Evolutionary conservation across 306 rosid species (phyloP).

Genomic region (Fagus sylvatica): DNA sequence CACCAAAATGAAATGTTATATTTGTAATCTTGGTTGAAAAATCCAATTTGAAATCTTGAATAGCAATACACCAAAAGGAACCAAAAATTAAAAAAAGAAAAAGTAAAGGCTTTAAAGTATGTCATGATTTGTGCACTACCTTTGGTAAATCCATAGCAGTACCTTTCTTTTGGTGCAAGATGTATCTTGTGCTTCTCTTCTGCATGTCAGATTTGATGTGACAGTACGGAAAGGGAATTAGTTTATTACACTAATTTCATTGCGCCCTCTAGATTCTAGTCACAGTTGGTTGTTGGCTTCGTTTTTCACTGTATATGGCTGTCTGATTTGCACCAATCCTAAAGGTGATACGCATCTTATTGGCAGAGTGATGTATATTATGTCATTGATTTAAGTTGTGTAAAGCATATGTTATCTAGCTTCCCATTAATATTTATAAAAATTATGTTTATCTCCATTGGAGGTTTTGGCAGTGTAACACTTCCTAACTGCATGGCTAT

Average conservation of each 20-base stretch:
- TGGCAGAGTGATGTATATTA: neutral
- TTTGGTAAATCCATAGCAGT: neutral
- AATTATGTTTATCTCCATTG: neutral
- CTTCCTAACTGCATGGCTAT: neutral
- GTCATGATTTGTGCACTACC: neutral
- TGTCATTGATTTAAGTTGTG: neutral
- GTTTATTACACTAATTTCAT: too few species aligned
- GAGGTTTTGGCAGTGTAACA: neutral
- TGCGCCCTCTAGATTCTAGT: too few species aligned
- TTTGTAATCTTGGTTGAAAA: too few species aligned
- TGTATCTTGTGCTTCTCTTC: too few species aligned
- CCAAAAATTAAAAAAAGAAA: neutral
- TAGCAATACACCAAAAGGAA: neutral
- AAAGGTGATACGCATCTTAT: neutral
- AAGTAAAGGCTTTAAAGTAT: neutral
- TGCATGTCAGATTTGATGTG: too few species aligned
- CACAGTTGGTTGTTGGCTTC: neutral
- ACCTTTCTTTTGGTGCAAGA: too few species aligned
- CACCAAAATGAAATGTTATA: too few species aligned
- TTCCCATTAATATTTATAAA: neutral
- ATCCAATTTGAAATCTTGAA: too few species aligned
- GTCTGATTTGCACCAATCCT: neutral
- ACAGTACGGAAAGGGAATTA: too few species aligned
- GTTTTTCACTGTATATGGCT: constrained; percentile 3
- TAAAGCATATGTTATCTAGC: neutral